These are phyloP conservation scores for Trichomonascaceae sp. DNA, from an alignment of 1,139 yeast species.

Conservation along the genomic window DNA sequence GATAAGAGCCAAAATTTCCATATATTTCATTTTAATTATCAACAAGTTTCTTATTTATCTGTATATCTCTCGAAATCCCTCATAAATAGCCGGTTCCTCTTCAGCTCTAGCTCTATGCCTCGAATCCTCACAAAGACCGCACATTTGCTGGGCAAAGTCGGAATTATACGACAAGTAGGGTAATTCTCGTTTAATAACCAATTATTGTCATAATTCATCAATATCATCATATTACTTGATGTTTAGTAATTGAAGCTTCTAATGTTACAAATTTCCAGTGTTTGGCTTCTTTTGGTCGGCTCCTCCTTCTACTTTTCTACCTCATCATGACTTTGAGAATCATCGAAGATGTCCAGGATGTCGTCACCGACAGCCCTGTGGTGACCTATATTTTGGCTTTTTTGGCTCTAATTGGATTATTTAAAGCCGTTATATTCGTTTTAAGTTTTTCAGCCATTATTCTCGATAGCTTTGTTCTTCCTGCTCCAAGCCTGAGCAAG, in stretches of 20 bases:
- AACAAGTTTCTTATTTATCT: no score
- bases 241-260: no score
- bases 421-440: constrained; percentile 39
- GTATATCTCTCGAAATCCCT: no score
- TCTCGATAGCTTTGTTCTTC: constrained; percentile 56
- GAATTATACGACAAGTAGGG: not conserved
- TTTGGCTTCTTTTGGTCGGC: not conserved
- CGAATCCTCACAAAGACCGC: not conserved
- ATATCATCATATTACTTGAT: no score
- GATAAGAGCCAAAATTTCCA: no score
- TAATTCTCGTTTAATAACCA: not conserved
- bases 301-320: not conserved
- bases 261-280: not conserved
- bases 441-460: constrained; percentile 42
- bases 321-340: not conserved
- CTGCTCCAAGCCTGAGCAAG: constrained; percentile 54
- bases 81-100: no score
- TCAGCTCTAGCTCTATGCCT: no score
- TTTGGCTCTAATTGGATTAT: constrained; percentile 41
- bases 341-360: constrained; percentile 7
- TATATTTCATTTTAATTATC: no score
- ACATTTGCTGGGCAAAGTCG: not conserved
- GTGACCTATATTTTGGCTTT: constrained; percentile 15
- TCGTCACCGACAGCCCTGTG: constrained; percentile 11
- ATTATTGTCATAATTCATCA: not conserved